Percentiles rank a stretch among this genome's conserved stretches.
phyloP scores from a whole-genome alignment of 2,329 filamentous ascomycete genomes.

The Tetracladium maxilliforme region DNA sequence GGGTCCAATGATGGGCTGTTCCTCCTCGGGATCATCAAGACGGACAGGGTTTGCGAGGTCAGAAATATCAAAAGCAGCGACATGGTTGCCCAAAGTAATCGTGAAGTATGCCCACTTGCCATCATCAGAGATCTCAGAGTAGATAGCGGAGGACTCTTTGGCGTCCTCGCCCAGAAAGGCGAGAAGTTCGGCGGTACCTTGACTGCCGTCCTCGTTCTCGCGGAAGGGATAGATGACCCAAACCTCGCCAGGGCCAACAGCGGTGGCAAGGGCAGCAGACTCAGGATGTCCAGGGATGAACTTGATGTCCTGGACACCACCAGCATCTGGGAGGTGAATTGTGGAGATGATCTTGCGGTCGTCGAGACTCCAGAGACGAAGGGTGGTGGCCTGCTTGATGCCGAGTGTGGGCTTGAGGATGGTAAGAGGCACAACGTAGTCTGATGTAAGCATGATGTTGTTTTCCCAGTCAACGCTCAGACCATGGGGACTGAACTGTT shows the following conservation, averaged over 20 bases:
- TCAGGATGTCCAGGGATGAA: constrained; percentile 47
- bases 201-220: constrained; percentile 35
- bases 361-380: constrained; percentile 42
- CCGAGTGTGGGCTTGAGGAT: constrained; percentile 43
- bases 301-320: constrained; percentile 49
- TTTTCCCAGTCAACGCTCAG: constrained; percentile 41
- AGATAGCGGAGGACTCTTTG: constrained; percentile 40
- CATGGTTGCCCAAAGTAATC: constrained; percentile 44
- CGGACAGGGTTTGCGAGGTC: constrained; percentile 44
- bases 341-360: constrained; percentile 40
- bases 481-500: constrained; percentile 48
- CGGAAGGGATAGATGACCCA: constrained; percentile 53
- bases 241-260: constrained; percentile 42
- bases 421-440: constrained; percentile 46
- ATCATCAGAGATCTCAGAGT: constrained; percentile 42
- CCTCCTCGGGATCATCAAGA: constrained; percentile 42
- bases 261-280: constrained; percentile 41
- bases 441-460: constrained; percentile 42
- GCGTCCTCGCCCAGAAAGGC: constrained; percentile 41
- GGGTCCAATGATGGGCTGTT: constrained; percentile 43
- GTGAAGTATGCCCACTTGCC: constrained; percentile 44
- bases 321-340: constrained; percentile 41
- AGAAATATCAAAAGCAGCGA: constrained; percentile 45
- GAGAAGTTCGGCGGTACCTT: constrained; percentile 40
- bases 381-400: constrained; percentile 37